Percentiles rank a stretch among this genome's conserved stretches.
Evolutionary conservation across 1,284 basidiomycete genomes (phyloP).

Genomic region (Lentinula novae-zelandiae): DNA sequence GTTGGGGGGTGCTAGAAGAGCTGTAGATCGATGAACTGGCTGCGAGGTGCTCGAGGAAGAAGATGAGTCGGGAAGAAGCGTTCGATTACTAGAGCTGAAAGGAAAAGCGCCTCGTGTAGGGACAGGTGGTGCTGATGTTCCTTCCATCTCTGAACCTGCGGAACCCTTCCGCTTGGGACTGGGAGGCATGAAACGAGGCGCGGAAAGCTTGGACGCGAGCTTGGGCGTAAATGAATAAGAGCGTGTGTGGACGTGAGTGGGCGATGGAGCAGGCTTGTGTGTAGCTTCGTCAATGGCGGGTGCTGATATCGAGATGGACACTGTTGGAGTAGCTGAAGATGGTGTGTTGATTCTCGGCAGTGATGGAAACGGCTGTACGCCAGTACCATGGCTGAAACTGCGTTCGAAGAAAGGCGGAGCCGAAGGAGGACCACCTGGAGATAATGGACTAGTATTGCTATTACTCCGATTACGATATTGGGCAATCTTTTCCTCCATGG

Average conservation of each 20-base stretch:
- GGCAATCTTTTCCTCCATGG: slow-evolving; percentile 58
- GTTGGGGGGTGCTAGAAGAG: slow-evolving; percentile 47
- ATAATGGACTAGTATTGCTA: slow-evolving; percentile 23
- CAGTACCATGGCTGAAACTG: slow-evolving; percentile 1
- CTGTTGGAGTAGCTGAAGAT: slow-evolving; percentile 23
- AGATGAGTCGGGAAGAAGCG: slow-evolving; percentile 15
- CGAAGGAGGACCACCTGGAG: slow-evolving; percentile 15
- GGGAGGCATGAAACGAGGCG: slow-evolving; percentile 39
- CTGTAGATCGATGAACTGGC: slow-evolving; percentile 18
- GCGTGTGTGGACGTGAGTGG: slow-evolving; percentile 44
- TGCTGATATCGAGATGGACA: slow-evolving; percentile 28
- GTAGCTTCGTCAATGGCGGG: slow-evolving; percentile 22
- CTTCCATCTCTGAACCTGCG: slow-evolving; percentile 34
- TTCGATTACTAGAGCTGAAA: slow-evolving; percentile 7
- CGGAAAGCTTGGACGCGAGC: slow-evolving; percentile 62
- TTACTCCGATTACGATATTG: slow-evolving; percentile 51
- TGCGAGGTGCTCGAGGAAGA: background rate
- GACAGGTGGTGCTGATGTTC: slow-evolving; percentile 15
- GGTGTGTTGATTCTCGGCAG: slow-evolving; percentile 12
- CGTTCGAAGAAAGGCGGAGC: slow-evolving; percentile 32
- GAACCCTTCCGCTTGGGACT: slow-evolving; percentile 54
- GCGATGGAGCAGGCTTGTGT: slow-evolving; percentile 18
- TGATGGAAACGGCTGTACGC: slow-evolving; percentile 15
- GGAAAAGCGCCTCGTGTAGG: slow-evolving; percentile 27
- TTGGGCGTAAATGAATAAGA: slow-evolving; percentile 70